Base-by-base conservation (phyloP, 441 rosid genomes). In the Pelargonium cotyledonis region DNA sequence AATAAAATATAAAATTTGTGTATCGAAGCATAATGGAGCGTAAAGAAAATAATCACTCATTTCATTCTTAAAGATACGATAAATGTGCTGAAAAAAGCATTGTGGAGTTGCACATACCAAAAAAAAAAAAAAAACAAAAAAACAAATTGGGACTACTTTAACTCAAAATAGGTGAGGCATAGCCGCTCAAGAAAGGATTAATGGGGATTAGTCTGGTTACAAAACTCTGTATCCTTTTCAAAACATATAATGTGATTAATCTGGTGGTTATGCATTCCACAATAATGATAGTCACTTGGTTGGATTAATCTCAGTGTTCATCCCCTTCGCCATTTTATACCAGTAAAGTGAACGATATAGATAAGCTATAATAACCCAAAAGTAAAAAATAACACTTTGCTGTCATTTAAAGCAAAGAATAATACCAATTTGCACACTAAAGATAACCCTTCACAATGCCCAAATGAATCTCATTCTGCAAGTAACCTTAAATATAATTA, bases 401-500 rank as follows among this genome's bases (percentile, higher is more conserved):
- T 58, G 23, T 1, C 16, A 49, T 7, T 46, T 3, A 63, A 77
- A 79, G 76, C 73, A 72, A 77, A 71, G 78, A 76, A 77, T 61
- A 72, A 55, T 44, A 68, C 44, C 72, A 57, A 70, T 49, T 29
- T 9, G 41, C 63, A 67, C 57, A 70, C 19, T 46, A 65, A 21
- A 31, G 49, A 51, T 12, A 51, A 51, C 0, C 58, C 58, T 12
- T 51, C 18, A 51, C 58, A 51, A 12, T 10, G 58, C 58, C 58
- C 5, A 12, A 15, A 51, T 51, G 58, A 51, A 51, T n/a, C 58
- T 15, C 64, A 72, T 38, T 38, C 62, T 23, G 19, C 57, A 61
- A 16, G 47, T 40, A 72, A 68, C 69, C 72, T 44, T 55, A 12
- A 12, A 16, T 9, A 58, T 49, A 73, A 29, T 8, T 10, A 43